Conservation (phyloP, 352 stramenopile genomes). For the Lagenidium giganteum region DNA sequence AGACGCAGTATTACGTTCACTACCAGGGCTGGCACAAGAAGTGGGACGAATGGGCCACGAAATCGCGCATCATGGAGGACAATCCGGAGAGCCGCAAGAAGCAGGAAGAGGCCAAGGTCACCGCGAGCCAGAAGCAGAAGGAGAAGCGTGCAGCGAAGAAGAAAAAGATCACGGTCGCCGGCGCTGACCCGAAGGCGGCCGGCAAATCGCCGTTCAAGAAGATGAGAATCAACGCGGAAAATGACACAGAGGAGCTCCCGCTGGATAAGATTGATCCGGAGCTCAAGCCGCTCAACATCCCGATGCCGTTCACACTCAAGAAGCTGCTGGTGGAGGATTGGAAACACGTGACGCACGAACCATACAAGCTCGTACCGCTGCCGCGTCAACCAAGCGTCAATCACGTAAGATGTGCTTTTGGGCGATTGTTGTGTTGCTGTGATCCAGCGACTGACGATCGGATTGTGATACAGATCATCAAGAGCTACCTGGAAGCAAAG, state of each 20-base stretch:
- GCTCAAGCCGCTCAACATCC: conserved; percentile 53
- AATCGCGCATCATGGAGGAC: conserved; percentile 69
- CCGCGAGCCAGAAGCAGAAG: conserved; percentile 10
- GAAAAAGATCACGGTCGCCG: conserved; percentile 63
- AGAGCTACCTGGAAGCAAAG: conserved; percentile 75
- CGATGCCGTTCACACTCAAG: conserved; percentile 90
- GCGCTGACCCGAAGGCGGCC: conserved; percentile 37
- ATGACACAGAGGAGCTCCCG: conserved; percentile 61
- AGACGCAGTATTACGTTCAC: conserved; percentile 84
- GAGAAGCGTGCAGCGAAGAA: conserved; percentile 27
- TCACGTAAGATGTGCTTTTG: conserved; percentile 20
- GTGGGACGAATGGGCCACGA: conserved; percentile 87
- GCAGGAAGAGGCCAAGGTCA: conserved; percentile 42
- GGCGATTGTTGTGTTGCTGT: neutral
- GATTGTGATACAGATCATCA: conserved; percentile 53
- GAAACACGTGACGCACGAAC: conserved; percentile 80
- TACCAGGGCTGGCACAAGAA: conserved; percentile 91
- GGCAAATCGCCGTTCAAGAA: conserved; percentile 77
- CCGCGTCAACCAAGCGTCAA: conserved; percentile 71
- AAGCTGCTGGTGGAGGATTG: conserved; percentile 91
- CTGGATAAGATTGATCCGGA: conserved; percentile 14
- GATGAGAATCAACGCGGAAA: conserved; percentile 56
- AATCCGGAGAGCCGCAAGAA: conserved; percentile 45
- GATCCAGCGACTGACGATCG: conserved; percentile 2
- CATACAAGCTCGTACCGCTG: conserved; percentile 74